phyloP scores from a whole-genome alignment of 2,329 filamentous ascomycete species.

The Neophaeococcomyces mojaviensis region DNA sequence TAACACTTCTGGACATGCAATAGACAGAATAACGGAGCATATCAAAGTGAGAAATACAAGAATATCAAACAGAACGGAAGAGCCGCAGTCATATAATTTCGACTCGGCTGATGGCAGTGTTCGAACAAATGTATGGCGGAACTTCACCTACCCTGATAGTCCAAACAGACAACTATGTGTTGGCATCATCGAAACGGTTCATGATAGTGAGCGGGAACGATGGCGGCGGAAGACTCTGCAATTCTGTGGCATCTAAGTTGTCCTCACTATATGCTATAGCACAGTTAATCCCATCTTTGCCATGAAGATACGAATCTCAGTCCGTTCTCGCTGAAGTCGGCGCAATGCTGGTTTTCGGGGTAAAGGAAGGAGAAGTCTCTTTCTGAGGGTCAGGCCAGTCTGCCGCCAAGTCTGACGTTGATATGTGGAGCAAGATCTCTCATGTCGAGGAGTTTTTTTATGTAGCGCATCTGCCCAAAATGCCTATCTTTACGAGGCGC shows the following conservation, averaged over 20 bases:
- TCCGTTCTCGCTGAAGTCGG: too few species aligned
- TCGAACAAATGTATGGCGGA: background rate
- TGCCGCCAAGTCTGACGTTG: too few species aligned
- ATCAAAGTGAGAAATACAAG: background rate
- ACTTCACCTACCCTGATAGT: slow-evolving; percentile 1
- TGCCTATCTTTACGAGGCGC: too few species aligned
- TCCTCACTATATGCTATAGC: too few species aligned
- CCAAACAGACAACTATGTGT: background rate
- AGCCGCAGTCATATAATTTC: background rate
- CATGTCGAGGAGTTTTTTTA: too few species aligned
- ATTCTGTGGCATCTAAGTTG: background rate
- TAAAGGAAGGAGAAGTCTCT: too few species aligned
- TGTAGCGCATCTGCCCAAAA: too few species aligned
- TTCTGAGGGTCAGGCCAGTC: too few species aligned
- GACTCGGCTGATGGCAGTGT: background rate
- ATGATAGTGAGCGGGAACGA: background rate
- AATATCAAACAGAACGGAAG: background rate
- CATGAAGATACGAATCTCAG: too few species aligned
- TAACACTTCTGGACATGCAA: slow-evolving; percentile 2
- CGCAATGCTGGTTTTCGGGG: too few species aligned
- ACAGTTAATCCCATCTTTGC: too few species aligned
- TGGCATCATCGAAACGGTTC: background rate
- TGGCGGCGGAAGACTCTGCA: slow-evolving; percentile 2
- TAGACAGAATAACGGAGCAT: background rate
- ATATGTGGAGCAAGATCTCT: too few species aligned